phyloP scores from a whole-genome alignment of 2,329 filamentous ascomycete species.

The Aspergillus persii region DNA sequence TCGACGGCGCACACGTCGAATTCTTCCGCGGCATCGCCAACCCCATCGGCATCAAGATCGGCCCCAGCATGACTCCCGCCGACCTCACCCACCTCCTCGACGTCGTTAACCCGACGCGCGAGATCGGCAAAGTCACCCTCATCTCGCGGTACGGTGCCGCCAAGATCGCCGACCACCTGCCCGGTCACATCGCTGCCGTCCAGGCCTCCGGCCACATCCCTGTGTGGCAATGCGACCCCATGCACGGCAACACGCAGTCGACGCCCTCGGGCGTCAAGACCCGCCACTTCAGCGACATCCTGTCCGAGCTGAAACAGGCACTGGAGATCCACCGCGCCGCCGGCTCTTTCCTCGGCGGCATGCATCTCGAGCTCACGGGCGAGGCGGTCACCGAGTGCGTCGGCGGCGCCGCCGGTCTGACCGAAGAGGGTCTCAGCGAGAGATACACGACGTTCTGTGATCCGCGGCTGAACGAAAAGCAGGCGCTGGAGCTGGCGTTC shows the following conservation, averaged over 20 bases:
- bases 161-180: constrained; percentile 73
- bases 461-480: constrained; percentile 93
- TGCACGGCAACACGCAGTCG: constrained; percentile 78
- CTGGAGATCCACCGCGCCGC: constrained; percentile 80
- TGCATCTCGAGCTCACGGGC: constrained; percentile 92
- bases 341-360: constrained; percentile 83
- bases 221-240: constrained; percentile 98
- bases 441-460: constrained; percentile 98
- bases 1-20: constrained; percentile 91
- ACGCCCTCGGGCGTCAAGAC: constrained; percentile 85
- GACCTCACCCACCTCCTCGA: constrained; percentile 80
- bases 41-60: constrained; percentile 94
- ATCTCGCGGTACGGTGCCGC: constrained; percentile 90
- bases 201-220: constrained; percentile 73
- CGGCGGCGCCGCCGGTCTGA: constrained; percentile 81
- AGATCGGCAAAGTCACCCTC: constrained; percentile 89
- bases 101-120: constrained; percentile 76
- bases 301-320: constrained; percentile 80
- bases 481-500: constrained; percentile 92
- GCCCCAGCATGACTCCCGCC: constrained; percentile 72
- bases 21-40: constrained; percentile 97
- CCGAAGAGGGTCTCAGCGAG: constrained; percentile 80
- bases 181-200: constrained; percentile 83
- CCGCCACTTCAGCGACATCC: constrained; percentile 83
- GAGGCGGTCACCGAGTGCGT: constrained; percentile 96